These are phyloP conservation scores for Letharia columbiana DNA, from an alignment of 495 filamentous ascomycete genomes.

Conservation along the genomic window DNA sequence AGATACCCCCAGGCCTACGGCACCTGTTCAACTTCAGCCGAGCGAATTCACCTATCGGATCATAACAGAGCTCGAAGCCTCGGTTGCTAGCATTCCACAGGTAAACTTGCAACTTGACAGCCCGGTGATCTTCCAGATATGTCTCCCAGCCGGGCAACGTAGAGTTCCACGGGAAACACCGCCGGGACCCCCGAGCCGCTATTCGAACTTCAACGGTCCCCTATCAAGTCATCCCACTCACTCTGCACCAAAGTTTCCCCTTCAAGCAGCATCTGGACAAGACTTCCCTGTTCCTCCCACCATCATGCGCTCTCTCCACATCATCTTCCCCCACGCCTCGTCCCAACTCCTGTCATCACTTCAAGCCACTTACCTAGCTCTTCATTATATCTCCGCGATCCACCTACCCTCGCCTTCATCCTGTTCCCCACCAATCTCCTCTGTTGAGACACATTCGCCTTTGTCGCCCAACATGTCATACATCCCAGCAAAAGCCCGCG, in stretches of 20 bases:
- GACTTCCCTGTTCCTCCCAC: not conserved
- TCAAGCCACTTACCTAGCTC: slow-evolving; percentile 16
- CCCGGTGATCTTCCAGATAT: slow-evolving; percentile 2
- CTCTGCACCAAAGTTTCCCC: not conserved
- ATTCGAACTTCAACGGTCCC: slow-evolving; percentile 2
- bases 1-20: not conserved
- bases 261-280: not conserved
- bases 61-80: slow-evolving; percentile 8
- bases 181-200: not conserved
- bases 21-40: not conserved
- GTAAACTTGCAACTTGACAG: slow-evolving; percentile 8
- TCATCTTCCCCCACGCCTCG: slow-evolving; percentile 19
- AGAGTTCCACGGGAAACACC: not conserved
- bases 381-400: slow-evolving; percentile 15
- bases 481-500: slow-evolving; percentile 16
- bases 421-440: not conserved
- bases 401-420: slow-evolving; percentile 3
- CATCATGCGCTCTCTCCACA: slow-evolving; percentile 8
- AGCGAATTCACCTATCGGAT: slow-evolving; percentile 10
- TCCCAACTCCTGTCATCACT: slow-evolving; percentile 17
- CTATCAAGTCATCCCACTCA: slow-evolving; percentile 1
- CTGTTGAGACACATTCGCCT: not conserved
- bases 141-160: slow-evolving; percentile 1
- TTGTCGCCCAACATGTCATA: not conserved
- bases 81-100: not conserved